Evolutionary conservation across 768 basidiomycete species (phyloP).

Genomic region (Pleurotus djamor): DNA sequence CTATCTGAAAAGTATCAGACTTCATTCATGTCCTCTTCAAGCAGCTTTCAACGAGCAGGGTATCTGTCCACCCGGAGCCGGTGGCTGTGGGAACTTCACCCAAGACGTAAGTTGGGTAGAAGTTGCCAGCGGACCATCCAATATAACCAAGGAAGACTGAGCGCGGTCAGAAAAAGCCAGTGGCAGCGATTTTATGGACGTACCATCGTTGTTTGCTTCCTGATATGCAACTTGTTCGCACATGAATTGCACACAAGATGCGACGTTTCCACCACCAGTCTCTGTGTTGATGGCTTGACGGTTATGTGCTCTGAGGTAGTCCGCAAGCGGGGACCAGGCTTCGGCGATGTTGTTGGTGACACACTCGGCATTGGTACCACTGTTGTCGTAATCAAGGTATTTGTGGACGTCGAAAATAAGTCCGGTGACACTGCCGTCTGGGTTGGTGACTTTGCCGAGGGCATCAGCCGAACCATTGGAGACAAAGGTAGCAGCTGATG

Average conservation of each 20-base stretch:
- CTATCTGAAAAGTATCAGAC: background rate
- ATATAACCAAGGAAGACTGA: constrained; percentile 49
- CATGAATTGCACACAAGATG: constrained; percentile 41
- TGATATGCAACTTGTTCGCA: constrained; percentile 45
- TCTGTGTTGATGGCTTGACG: constrained; percentile 60
- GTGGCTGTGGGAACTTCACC: constrained; percentile 26
- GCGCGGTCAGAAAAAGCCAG: constrained; percentile 11
- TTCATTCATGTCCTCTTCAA: constrained; percentile 12
- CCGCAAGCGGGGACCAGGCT: constrained; percentile 42
- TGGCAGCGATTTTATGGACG: constrained; percentile 7
- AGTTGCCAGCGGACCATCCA: constrained; percentile 62
- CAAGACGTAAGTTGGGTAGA: constrained; percentile 37
- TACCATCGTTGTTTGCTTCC: constrained; percentile 47
- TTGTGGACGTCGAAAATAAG: constrained; percentile 65
- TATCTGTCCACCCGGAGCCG: constrained; percentile 37
- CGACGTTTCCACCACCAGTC: constrained; percentile 55
- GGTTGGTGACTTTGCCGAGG: constrained; percentile 40
- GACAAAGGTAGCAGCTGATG: constrained; percentile 49
- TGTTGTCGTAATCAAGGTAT: constrained; percentile 19
- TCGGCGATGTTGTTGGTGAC: constrained; percentile 51
- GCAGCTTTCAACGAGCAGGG: constrained; percentile 33
- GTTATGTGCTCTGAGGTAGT: constrained; percentile 45
- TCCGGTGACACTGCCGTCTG: constrained; percentile 39
- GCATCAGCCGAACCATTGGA: constrained; percentile 50
- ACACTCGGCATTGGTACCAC: constrained; percentile 30